Base-by-base conservation (phyloP, 2,329 filamentous ascomycete species). In the Pseudopyrenochaeta lycopersici region DNA sequence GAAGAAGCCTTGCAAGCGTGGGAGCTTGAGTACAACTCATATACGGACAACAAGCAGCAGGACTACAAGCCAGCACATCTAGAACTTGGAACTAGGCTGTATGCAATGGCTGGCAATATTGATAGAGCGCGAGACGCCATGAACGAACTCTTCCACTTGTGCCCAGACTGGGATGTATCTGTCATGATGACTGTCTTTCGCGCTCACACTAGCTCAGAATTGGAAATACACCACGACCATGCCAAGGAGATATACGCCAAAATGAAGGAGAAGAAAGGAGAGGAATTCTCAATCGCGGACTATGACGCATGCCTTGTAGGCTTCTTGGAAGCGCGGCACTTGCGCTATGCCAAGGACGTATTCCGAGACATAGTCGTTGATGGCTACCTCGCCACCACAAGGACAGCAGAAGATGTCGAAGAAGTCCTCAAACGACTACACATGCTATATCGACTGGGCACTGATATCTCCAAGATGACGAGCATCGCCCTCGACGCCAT, bases 341-440 rank as follows among this genome's bases (percentile, higher is more conserved):
- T 85, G 5, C 84, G 89, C 54, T 82, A 88, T 54, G 91, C 90
- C 1, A 82, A 94, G 49, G 85, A 86, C 47, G 86, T 91, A 0
- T 96, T 96, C 73, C 90, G 89, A 63, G 91, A 97, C 72, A 96
- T 97, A 92, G 92, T 96, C 87, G 85, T 84, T 7, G 71, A 76
- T 52, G 76, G 77, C 40, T 74, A 75, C 9, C 51, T 73, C 2
- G 68, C 73, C n/a, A 69, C 77, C n/a, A 76, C 80, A 45, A 80
- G 76, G 20, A 76, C 74, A 3, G 68, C 48, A 7, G 30, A 41
- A 7, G 31, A 56, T 14, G 42, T 70, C 14, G n/a, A 57, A 5
- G 42, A 56, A 41, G 66, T 73, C 4, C 52, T 74, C 29, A 55
- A 49, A 30, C 63, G 66, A 43, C 56, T 74, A 2, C 60, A 71